These are phyloP conservation scores for Amanita pallidorosea DNA, from an alignment of 768 basidiomycete species.

Conservation along the genomic window DNA sequence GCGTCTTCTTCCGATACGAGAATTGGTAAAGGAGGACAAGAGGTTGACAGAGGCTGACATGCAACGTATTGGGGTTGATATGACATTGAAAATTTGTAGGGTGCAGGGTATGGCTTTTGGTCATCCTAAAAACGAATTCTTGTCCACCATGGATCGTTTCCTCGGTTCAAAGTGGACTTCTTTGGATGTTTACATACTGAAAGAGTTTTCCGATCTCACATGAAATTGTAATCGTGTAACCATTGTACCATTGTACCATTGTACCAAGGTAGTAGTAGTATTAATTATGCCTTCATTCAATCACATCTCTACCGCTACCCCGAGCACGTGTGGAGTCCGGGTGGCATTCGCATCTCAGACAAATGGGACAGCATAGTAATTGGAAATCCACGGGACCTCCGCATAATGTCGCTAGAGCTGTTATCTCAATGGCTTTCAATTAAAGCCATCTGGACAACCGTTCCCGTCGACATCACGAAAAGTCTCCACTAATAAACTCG, in stretches of 20 bases:
- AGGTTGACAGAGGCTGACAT: conserved; percentile 17
- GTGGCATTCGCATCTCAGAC: no score
- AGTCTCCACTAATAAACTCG: neutral
- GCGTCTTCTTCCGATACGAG: conserved; percentile 19
- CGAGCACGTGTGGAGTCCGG: no score
- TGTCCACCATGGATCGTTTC: neutral
- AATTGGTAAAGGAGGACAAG: conserved; percentile 14
- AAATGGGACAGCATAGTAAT: no score
- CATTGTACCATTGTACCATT: no score
- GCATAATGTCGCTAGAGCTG: neutral
- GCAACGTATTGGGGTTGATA: conserved; percentile 16
- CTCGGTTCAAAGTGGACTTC: neutral
- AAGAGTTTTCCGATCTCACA: neutral
- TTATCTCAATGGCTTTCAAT: neutral
- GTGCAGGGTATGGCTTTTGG: conserved; percentile 1
- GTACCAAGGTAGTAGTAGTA: neutral
- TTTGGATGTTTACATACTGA: neutral
- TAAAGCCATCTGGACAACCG: neutral
- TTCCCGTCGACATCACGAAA: neutral
- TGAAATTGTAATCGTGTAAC: neutral
- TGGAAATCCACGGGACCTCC: no score
- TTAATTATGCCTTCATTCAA: neutral
- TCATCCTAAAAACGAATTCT: no score
- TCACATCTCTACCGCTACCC: neutral
- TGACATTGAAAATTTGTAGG: conserved; percentile 13